Conservation (phyloP, 345 rosid genomes). For the Xanthoceras sorbifolium region DNA sequence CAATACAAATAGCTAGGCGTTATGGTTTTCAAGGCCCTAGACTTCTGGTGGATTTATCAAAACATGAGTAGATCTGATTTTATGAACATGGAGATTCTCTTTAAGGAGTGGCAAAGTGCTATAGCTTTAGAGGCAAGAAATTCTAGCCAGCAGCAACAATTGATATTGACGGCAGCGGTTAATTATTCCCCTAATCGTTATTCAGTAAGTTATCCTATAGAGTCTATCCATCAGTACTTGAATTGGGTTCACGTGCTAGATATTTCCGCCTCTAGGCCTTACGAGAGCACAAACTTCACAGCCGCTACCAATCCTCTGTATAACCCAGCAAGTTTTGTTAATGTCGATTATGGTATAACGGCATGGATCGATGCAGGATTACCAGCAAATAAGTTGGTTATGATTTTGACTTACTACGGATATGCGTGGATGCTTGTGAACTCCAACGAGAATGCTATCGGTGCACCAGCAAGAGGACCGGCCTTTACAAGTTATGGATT, state of each 20-base stretch:
- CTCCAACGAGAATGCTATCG: not conserved
- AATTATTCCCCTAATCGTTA: not conserved
- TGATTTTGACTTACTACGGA: conserved; percentile 23
- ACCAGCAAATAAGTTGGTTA: conserved; percentile 22
- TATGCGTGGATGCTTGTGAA: conserved; percentile 10
- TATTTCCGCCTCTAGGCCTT: conserved; percentile 24
- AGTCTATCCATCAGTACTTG: conserved; percentile 17
- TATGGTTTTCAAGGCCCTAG: not conserved
- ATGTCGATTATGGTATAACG: conserved; percentile 14
- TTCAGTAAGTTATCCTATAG: conserved; percentile 21
- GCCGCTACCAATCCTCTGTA: conserved; percentile 24
- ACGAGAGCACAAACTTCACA: conserved; percentile 5
- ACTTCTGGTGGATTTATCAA: not conserved
- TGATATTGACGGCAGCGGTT: conserved; percentile 19
- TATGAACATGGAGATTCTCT: no score
- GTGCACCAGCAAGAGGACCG: conserved; percentile 20
- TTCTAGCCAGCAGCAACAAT: not conserved
- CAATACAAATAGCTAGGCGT: not conserved
- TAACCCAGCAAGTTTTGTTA: conserved; percentile 11
- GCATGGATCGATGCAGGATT: conserved; percentile 15
- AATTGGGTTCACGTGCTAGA: conserved; percentile 26
- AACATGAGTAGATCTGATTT: no score
- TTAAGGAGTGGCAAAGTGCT: not conserved
- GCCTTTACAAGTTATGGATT: conserved; percentile 18
- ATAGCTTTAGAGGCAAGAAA: conserved; percentile 1